A percentile compares a stretch with the other conserved stretches of the same genome.
Conservation (phyloP, 225 moss, liverwort and hornwort species). For the Physcomitrium patens region DNA sequence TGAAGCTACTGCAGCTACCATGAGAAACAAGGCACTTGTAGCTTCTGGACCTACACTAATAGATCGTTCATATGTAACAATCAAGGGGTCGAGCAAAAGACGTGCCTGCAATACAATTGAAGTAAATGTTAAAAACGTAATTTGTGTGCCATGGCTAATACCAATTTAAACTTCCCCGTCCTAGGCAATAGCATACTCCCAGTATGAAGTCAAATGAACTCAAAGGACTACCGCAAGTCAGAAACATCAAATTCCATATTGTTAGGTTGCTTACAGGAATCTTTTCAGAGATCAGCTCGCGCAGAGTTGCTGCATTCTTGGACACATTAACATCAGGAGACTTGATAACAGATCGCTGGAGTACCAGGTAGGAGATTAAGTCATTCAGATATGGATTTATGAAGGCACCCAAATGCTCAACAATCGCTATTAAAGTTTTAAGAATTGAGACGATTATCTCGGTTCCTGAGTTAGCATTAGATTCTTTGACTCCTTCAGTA, state of each 20-base stretch:
- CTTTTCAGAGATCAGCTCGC: constrained; percentile 63
- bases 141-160: constrained; percentile 3
- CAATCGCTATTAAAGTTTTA: constrained; percentile 64
- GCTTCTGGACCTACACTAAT: constrained; percentile 65
- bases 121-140: constrained; percentile 18
- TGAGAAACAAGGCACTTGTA: constrained; percentile 74
- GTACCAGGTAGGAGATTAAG: constrained; percentile 67
- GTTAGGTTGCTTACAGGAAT: constrained; percentile 71
- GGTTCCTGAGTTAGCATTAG: constrained; percentile 28
- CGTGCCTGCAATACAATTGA: constrained; percentile 67
- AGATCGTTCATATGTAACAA: constrained; percentile 70
- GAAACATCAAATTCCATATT: background rate
- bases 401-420: constrained; percentile 83
- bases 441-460: constrained; percentile 66
- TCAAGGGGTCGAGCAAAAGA: constrained; percentile 81
- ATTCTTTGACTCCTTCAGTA: constrained; percentile 24
- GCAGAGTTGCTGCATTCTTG: constrained; percentile 53
- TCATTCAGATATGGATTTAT: constrained; percentile 86
- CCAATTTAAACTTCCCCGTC: background rate
- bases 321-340: constrained; percentile 39
- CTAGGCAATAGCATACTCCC: constrained; percentile 1
- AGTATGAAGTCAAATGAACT: background rate
- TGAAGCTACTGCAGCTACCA: constrained; percentile 70
- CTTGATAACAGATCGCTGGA: constrained; percentile 63
- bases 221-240: background rate